phyloP scores from a whole-genome alignment of 2,329 filamentous ascomycete species.

The Zymoseptoria crescenta region DNA sequence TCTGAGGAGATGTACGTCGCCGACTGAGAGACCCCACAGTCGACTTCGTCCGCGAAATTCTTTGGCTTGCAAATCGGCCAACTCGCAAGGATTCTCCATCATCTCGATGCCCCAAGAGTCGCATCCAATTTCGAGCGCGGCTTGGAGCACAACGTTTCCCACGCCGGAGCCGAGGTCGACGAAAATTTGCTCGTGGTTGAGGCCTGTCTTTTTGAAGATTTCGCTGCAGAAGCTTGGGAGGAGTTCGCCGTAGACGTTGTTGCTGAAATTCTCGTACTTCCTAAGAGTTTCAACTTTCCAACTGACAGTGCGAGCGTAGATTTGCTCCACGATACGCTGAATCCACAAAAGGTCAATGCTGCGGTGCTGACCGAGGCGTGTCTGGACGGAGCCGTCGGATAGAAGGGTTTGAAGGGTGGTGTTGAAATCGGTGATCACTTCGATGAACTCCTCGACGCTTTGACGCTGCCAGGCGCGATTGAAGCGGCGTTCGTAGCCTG shows the following conservation, averaged over 20 bases:
- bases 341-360: slow-evolving; percentile 65
- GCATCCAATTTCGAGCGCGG: slow-evolving; percentile 85
- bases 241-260: slow-evolving; percentile 92
- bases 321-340: slow-evolving; percentile 61
- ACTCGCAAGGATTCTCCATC: slow-evolving; percentile 80
- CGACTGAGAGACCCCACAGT: slow-evolving; percentile 79
- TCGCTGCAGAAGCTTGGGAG: slow-evolving; percentile 74
- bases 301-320: slow-evolving; percentile 87
- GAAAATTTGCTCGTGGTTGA: slow-evolving; percentile 80
- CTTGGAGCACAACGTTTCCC: slow-evolving; percentile 90
- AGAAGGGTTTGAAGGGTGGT: slow-evolving; percentile 57
- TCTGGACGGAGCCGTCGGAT: slow-evolving; percentile 61
- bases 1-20: slow-evolving; percentile 68
- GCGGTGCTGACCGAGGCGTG: slow-evolving; percentile 61
- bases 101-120: slow-evolving; percentile 96
- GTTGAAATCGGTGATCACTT: slow-evolving; percentile 72
- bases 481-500: slow-evolving; percentile 68
- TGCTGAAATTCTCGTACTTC: slow-evolving; percentile 81
- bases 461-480: slow-evolving; percentile 64
- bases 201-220: slow-evolving; percentile 68
- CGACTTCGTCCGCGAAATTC: slow-evolving; percentile 81
- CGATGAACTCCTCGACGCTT: slow-evolving; percentile 59
- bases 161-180: slow-evolving; percentile 93
- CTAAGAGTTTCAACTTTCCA: slow-evolving; percentile 76
- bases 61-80: slow-evolving; percentile 69